Evolutionary conservation across 2,329 filamentous ascomycete species (phyloP).

Genomic region (Xylaria sp.): DNA sequence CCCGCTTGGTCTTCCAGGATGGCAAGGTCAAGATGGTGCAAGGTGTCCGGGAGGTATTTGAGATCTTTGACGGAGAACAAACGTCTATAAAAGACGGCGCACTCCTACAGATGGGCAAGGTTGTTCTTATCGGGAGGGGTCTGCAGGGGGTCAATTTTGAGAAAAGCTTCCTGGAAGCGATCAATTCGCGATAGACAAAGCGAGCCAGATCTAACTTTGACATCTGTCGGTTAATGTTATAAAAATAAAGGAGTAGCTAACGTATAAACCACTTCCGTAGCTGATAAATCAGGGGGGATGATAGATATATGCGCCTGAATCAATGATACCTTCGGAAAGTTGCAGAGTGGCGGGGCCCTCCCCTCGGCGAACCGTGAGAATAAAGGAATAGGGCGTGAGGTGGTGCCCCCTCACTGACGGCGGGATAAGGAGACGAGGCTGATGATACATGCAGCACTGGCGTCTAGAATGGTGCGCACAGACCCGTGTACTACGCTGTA

Average conservation of each 20-base stretch:
- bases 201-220: background rate
- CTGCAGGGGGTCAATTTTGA: slow-evolving; percentile 56
- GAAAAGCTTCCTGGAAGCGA: slow-evolving; percentile 40
- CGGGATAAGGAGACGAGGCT: background rate
- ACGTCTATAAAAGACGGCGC: slow-evolving; percentile 24
- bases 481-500: slow-evolving; percentile 3
- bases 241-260: too few species aligned
- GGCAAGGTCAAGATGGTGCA: slow-evolving; percentile 79
- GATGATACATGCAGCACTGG: slow-evolving; percentile 5
- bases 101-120: slow-evolving; percentile 50
- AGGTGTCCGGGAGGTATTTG: slow-evolving; percentile 91
- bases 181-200: slow-evolving; percentile 12
- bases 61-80: slow-evolving; percentile 69
- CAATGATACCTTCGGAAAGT: slow-evolving; percentile 1
- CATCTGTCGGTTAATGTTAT: too few species aligned
- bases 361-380: background rate
- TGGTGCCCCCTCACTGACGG: background rate
- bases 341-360: slow-evolving; percentile 5
- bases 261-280: background rate
- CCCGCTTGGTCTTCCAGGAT: slow-evolving; percentile 67
- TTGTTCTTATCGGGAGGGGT: slow-evolving; percentile 65
- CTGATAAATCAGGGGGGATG: background rate
- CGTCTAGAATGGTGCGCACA: slow-evolving; percentile 1
- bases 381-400: too few species aligned
- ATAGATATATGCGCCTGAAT: background rate